phyloP scores from a whole-genome alignment of 2,329 filamentous ascomycete genomes.

The Zymoseptoria pseudotritici region DNA sequence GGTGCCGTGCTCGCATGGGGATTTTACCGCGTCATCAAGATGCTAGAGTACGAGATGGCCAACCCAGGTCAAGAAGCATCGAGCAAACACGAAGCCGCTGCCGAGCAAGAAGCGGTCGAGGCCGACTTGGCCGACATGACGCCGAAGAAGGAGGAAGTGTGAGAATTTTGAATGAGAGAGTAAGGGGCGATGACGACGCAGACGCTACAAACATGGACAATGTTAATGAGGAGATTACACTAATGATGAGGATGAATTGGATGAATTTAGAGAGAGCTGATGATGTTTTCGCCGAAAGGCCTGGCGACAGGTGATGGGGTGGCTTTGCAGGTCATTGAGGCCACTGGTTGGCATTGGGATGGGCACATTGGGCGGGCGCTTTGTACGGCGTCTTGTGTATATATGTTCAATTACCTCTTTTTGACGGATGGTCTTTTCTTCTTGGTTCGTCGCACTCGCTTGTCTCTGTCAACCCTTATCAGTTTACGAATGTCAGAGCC shows the following conservation, averaged over 20 bases:
- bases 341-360: neutral
- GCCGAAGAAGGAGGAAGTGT: conserved; percentile 14
- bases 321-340: neutral
- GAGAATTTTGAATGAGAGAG: neutral
- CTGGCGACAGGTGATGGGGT: neutral
- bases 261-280: neutral
- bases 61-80: conserved; percentile 22
- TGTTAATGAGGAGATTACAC: neutral
- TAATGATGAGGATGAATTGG: neutral
- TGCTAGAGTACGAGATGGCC: conserved; percentile 29
- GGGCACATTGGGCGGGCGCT: neutral
- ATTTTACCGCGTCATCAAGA: conserved; percentile 30
- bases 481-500: no score
- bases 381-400: neutral
- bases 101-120: conserved; percentile 6
- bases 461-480: no score
- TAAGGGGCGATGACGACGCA: neutral
- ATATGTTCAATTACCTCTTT: neutral
- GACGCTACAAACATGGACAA: neutral
- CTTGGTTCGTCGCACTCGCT: no score
- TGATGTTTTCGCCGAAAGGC: neutral
- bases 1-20: conserved; percentile 27
- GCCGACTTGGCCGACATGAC: conserved; percentile 14
- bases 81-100: conserved; percentile 16
- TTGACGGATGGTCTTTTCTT: neutral